These are phyloP conservation scores for Solanum okadae DNA, from an alignment of 257 asterid species.

Conservation along the genomic window DNA sequence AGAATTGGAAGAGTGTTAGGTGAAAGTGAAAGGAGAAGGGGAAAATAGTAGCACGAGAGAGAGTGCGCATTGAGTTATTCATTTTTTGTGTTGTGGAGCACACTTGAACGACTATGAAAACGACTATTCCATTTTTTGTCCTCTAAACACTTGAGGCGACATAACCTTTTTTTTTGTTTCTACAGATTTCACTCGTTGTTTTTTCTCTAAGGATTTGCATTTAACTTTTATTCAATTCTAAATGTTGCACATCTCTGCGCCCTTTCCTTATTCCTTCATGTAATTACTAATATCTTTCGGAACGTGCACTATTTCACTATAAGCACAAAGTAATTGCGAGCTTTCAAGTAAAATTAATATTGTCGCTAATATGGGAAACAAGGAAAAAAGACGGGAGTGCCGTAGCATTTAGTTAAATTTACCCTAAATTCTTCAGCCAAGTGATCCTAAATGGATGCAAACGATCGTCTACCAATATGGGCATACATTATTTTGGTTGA, in stretches of 20 bases:
- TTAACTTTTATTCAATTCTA: background rate
- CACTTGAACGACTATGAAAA: background rate
- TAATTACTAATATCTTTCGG: too few species aligned
- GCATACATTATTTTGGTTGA: background rate
- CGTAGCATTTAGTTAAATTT: background rate
- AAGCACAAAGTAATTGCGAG: background rate
- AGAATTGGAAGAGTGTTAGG: background rate
- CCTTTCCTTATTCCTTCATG: background rate
- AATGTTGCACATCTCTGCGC: background rate
- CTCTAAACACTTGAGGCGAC: background rate
- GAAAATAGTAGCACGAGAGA: background rate
- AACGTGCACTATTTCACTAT: background rate
- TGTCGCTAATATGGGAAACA: background rate
- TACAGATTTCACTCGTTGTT: background rate
- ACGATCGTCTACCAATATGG: background rate
- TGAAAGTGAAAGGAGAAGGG: background rate
- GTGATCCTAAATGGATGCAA: background rate
- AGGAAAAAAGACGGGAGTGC: background rate
- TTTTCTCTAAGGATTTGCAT: background rate
- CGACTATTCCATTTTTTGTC: background rate
- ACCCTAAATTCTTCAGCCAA: background rate
- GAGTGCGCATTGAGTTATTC: background rate
- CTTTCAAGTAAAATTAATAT: background rate
- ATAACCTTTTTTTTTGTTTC: background rate
- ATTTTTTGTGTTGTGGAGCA: background rate